Evolutionary conservation across 768 basidiomycete species (phyloP), one percentile per base, ranked within the genome.

Genomic region (Lactarius pseudohatsudake): DNA sequence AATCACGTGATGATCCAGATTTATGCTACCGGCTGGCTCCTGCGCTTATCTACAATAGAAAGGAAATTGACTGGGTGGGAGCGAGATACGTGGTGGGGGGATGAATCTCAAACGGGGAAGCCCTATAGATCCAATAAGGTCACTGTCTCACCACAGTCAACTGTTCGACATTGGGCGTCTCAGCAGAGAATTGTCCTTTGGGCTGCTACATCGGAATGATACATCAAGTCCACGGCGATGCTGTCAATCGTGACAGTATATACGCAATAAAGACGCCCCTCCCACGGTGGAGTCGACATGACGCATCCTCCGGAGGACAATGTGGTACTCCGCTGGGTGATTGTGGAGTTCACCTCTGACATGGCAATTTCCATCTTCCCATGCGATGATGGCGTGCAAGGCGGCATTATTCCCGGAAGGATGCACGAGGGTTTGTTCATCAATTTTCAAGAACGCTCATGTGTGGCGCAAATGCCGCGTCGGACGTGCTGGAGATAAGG

Each of bases 201-300:
- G 3, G 57, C 64, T 59, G 45, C 22, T 16, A 57, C 30, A 57
- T 62, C 47, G 18, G 47, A 64, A 59, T 30, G 41, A 65, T 57
- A 38, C 43, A 47, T 62, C 45, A 66, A 61, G 60, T 66, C 65
- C 60, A 50, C 65, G 65, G 65, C 45, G 60, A 62, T 57, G 65
- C 65, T 66, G 60, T 66, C 60, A 66, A 62, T 62, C 56, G 45
- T 53, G 65, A 62, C 45, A 62, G 45, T 11, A 38, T 16, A 22
- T 50, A 30, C 34, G 18, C 47, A 50, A 64, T 59, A 43, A 34
- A 32, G 32, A 47, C 28, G 57, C 20, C 41, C 36, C 43, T 50
- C 47, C 38, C 57, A 58, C 47, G 53, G 61, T 62, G 34, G 53
- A n/a, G 56, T 20, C 13, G 8, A 56, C 55, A 30, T 34, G 32